A percentile compares a stretch with the other conserved stretches of the same genome.
These are phyloP conservation scores for Peronospora destructor DNA, from an alignment of 352 stramenopile genomes.

Conservation along the genomic window DNA sequence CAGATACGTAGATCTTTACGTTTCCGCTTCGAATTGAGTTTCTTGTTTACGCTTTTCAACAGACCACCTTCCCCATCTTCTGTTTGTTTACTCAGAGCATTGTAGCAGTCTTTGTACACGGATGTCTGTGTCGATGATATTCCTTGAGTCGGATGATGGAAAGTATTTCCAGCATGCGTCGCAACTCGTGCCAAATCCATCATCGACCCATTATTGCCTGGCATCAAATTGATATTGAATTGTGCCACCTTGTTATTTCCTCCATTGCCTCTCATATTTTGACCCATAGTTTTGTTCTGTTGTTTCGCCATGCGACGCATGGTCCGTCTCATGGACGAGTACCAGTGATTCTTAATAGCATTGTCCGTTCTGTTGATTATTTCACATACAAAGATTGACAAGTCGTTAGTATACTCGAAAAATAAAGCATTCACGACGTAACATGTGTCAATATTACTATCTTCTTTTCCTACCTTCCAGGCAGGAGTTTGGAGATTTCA, in stretches of 20 bases:
- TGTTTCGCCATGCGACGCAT: slow-evolving; percentile 87
- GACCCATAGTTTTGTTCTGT: slow-evolving; percentile 62
- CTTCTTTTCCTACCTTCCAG: slow-evolving; percentile 58
- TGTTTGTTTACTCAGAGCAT: slow-evolving; percentile 53
- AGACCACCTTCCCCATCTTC: slow-evolving; percentile 26
- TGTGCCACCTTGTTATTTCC: slow-evolving; percentile 26
- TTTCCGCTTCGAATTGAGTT: slow-evolving; percentile 67
- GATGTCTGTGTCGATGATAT: slow-evolving; percentile 54
- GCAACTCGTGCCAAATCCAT: slow-evolving; percentile 25
- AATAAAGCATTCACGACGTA: too few species aligned
- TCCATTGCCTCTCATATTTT: slow-evolving; percentile 10
- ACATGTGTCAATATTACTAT: too few species aligned
- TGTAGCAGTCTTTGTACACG: slow-evolving; percentile 76
- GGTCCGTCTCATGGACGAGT: slow-evolving; percentile 87
- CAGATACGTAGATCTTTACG: slow-evolving; percentile 80
- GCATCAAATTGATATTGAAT: slow-evolving; percentile 23
- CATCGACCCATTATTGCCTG: slow-evolving; percentile 16
- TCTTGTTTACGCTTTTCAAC: slow-evolving; percentile 38
- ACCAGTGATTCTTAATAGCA: slow-evolving; percentile 88
- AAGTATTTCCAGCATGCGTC: slow-evolving; percentile 29
- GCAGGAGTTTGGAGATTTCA: slow-evolving; percentile 95
- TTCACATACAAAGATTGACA: too few species aligned
- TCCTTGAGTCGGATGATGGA: slow-evolving; percentile 34
- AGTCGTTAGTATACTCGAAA: neutral
- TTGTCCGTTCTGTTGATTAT: slow-evolving; percentile 69